Base-by-base conservation (phyloP, 176 grass and related monocot genomes). In the Musa beccarii region DNA sequence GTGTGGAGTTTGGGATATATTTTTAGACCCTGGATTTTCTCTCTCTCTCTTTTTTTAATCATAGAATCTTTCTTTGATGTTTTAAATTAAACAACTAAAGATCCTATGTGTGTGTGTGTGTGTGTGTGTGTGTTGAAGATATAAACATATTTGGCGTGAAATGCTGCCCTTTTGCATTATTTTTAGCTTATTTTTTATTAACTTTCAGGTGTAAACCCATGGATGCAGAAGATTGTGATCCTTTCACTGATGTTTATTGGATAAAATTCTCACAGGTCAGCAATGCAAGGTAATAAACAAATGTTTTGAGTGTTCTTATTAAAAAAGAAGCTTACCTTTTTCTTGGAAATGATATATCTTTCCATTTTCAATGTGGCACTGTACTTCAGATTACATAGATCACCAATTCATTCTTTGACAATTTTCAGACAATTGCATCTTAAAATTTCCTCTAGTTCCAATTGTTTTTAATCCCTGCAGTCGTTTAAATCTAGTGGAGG, bases 151-250 rank as follows among this genome's bases (percentile, higher is more conserved):
- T 43, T 43, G 34, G 5, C 4, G 4, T 43, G 11, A 23, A 22
- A 8, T 54, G 71, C 20, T 26, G 8, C 11, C 26, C 14, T 17
- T 10, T 71, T 51, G n/a, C 69, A n/a, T 51, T n/a, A 62, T 68
- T 28, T 26, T 74, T 76, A 25, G 12, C 0, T 77, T 43, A 26
- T 26, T 65, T 22, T 23, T 65, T 77, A 24, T 12, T 77, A 10
- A 13, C 59, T 52, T 61, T 13, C 78, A 98, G 95, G 82, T 98
- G 90, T 79, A 99, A 89, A 70, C 95, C 95, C 56, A 98, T 93
- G 95, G 95, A 98, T 77, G 90, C 84, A 22, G 95, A 98, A 86
- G 86, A 91, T 59, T 93, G 86, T 80, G 88, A 98, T 21, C 88
- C 84, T 13, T 98, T 87, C 77, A 98, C 90, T 1, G 88, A 98